Base-by-base conservation (phyloP, 192 early-diverging fungal genomes). In the Backusella australiensis region DNA sequence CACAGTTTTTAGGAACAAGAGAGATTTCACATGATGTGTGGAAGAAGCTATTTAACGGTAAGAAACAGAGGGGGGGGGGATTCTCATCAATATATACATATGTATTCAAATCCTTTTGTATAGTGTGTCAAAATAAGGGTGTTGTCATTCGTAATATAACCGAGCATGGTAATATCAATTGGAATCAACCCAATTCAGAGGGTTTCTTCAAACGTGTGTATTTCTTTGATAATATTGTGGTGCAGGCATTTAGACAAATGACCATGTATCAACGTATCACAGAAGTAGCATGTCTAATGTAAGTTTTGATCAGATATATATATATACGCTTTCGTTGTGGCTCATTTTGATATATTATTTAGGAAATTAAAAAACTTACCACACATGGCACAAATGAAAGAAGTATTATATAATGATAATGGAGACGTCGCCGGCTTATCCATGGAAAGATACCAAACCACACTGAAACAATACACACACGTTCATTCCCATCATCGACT, bases 201-300 rank as follows among this genome's bases (percentile, higher is more conserved):
- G 89, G 89, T 1, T 80, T 86, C 67, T 90, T 88, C 70, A 90
- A 90, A 42, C 75, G 85, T 39, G 88, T 90, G 1, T 90, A 86
- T 56, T 85, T 87, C 71, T 82, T 88, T 74, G 69, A 82, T 2
- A 78, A 82, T n/a, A 78, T 85, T 49, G 89, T 90, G 7, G 84
- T 90, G 6, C 89, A 90, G 67, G 86, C 86, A 14, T 90, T 90
- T 67, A 84, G 87, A 26, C 83, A 88, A 75, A 90, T 88, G 83
- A 85, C 89, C 7, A 81, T 90, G 74, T 83, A 86, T 23, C 84
- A 86, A 41, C 78, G 89, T n/a, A 83, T 90, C 17, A 83, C 81
- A 2, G 89, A 90, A 77, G 84, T 87, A 7, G 89, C 84, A 14
- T 88, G 87, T 79, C 73, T 88, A 23, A 72, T 90, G 79, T 87